Evolutionary conservation across 1,284 basidiomycete genomes (phyloP), one percentile per base, ranked within the genome.

Genomic region (Fomitiporia mediterranea): DNA sequence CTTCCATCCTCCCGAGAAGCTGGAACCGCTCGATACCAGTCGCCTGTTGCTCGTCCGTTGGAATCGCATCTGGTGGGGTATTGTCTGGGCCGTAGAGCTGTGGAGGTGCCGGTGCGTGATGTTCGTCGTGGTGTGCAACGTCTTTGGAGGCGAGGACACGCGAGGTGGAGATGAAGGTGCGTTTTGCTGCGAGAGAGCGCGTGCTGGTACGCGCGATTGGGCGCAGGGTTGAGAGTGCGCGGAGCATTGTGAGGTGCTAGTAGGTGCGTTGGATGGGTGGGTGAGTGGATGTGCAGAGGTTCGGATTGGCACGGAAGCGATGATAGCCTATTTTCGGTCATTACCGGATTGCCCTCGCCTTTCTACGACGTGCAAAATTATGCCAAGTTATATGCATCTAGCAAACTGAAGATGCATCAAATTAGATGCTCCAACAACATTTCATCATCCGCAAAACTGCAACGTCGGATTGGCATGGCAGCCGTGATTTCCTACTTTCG

Each of bases 11-110:
- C 67, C 91, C 92, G 59, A 98, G 75, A 51, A 97, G 77, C 76
- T 99, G 92, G 69, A 95, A 85, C 73, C 96, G 91, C 75, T 98
- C 95, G 60, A 98, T 80, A 85, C 96, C 95, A 63, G 96, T 99
- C 28, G 95, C 83, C 76, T 99, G 96, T 65, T 91, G 80, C 68
- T 89, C 80, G 74, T 93, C 89, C 60, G 88, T 90, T 58, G 93
- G 85, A 60, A 93, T 82, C 66, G 48, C 61, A 23, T 85, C 78
- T 62, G 92, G 93, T 11, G 82, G 56, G 72, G 91, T 86, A 68
- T 28, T 19, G 72, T 93, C 83, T 64, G 78, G 65, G 63, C 93
- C 92, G 64, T 79, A 86, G 62, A 93, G 74, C 61, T 84, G 74
- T 56, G 90, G 88, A 54, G 83, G 77, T 17, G 81, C 74, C 34